Evolutionary conservation across 371 early-diverging fungal genomes (phyloP).

Genomic region (Mucor saturninus): DNA sequence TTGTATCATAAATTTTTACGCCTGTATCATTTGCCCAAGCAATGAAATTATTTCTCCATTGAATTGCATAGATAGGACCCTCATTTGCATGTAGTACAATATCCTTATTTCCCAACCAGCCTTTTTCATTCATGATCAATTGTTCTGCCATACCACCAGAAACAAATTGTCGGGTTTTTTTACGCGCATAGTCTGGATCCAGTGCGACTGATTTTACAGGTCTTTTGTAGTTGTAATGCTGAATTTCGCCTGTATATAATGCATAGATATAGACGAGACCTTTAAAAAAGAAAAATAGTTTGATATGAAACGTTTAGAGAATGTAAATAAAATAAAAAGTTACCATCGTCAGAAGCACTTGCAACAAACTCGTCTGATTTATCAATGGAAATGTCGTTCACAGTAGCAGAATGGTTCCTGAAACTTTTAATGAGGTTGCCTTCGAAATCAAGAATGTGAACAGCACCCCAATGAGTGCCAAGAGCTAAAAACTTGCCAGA

Average conservation of each 20-base stretch:
- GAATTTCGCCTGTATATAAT: constrained; percentile 68
- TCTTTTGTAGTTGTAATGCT: constrained; percentile 75
- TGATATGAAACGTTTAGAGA: background rate
- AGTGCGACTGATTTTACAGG: constrained; percentile 90
- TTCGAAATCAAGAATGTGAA: constrained; percentile 90
- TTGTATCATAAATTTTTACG: constrained; percentile 83
- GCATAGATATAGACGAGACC: constrained; percentile 80
- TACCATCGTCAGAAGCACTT: constrained; percentile 93
- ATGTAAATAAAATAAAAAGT: background rate
- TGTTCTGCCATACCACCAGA: constrained; percentile 92
- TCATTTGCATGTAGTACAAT: constrained; percentile 82
- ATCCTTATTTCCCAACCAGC: constrained; percentile 70
- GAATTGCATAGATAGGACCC: constrained; percentile 85
- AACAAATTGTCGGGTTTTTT: constrained; percentile 78
- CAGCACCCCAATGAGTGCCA: constrained; percentile 95
- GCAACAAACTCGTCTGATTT: constrained; percentile 86
- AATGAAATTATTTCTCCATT: constrained; percentile 83
- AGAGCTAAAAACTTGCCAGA: constrained; percentile 86
- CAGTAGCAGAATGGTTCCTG: constrained; percentile 80
- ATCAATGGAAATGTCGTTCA: constrained; percentile 87
- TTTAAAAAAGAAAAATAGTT: constrained; percentile 25
- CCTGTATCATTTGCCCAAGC: constrained; percentile 95
- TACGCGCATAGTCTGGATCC: constrained; percentile 83
- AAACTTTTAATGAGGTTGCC: constrained; percentile 87
- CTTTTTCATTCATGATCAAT: constrained; percentile 80